Evolutionary conservation across 331 rosid species (phyloP), one percentile per base, ranked within the genome.

Genomic region (Acacia pycnantha): DNA sequence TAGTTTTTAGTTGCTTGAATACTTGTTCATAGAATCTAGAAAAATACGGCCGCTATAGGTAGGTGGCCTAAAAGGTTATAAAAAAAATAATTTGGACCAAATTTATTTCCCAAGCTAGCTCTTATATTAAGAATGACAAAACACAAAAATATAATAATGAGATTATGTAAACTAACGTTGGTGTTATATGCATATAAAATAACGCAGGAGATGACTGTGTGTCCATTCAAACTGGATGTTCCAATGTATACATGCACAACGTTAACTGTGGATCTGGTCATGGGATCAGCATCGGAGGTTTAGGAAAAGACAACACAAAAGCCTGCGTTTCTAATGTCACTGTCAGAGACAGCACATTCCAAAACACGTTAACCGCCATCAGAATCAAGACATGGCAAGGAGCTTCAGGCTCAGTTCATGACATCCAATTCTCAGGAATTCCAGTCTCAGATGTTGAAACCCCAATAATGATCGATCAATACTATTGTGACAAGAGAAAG

Each of bases 321-420:
- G 97, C 98, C n/a, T 92, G 97, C 50, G 97, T 94, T 70, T 84
- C 91, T 62, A 92, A 92, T 77, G 87, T 94, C 89, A 94, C 98
- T 0, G 95, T 94, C 22, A 87, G 97, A 29, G 94, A 92, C 6
- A 48, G 79, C 37, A 85, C 85, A 27, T 35, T 94, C 59, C 89
- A 82, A 3, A 78, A 91, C 40, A 88, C 93, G 31, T 37, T 91
- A 19, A 89, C 90, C 1, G 98, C 92, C n/a, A 94, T 92, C 5
- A 80, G 97, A 89, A 94, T 94, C 2, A 94, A 94, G 84, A 91
- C 98, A 53, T 91, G 97, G 97, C 98, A 91, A 97, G 98, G 98
- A 64, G 98, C 97, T 47, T 93, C 88, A 10, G 97, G 98, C 7
- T 90, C 88, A 13, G 97, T 87, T 29, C 89, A 80, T 74, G 89